Percentiles rank a stretch among this genome's conserved stretches.
Conservation (phyloP, 1,284 basidiomycete species). For the Baeospora myosura region DNA sequence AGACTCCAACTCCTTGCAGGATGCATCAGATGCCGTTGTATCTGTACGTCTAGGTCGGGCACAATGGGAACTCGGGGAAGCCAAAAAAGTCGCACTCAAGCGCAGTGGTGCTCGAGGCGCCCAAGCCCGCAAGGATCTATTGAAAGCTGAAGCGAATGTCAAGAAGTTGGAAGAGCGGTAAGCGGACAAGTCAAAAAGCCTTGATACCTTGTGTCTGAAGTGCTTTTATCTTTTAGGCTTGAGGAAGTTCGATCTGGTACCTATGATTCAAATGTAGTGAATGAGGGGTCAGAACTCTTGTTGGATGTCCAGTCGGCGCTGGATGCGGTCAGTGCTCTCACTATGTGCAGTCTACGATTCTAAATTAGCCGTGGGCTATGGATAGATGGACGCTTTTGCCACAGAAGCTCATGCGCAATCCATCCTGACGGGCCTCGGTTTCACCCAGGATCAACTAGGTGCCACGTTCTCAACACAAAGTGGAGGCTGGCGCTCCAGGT, state of each 20-base stretch:
- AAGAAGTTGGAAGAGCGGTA: constrained; percentile 19
- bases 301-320: constrained; percentile 29
- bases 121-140: constrained; percentile 49
- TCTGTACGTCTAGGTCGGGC: constrained; percentile 18
- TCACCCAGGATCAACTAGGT: constrained; percentile 42
- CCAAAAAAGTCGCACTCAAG: constrained; percentile 46
- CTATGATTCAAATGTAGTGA: constrained; percentile 12
- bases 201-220: no score
- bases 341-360: not conserved
- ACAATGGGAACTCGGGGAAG: constrained; percentile 33
- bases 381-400: constrained; percentile 28
- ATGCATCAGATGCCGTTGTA: constrained; percentile 20
- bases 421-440: constrained; percentile 63
- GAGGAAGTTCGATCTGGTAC: no score
- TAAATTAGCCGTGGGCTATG: not conserved
- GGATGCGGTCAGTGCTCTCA: constrained; percentile 26
- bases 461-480: constrained; percentile 45
- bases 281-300: constrained; percentile 23
- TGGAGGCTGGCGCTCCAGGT: constrained; percentile 67
- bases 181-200: no score
- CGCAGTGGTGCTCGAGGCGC: constrained; percentile 56
- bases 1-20: constrained; percentile 14
- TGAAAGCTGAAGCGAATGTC: constrained; percentile 42
- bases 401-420: constrained; percentile 49
- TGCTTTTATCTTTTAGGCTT: no score